Evolutionary conservation across 768 basidiomycete genomes (phyloP), one percentile per base, ranked within the genome.

Genomic region (Tulasnella sp.): DNA sequence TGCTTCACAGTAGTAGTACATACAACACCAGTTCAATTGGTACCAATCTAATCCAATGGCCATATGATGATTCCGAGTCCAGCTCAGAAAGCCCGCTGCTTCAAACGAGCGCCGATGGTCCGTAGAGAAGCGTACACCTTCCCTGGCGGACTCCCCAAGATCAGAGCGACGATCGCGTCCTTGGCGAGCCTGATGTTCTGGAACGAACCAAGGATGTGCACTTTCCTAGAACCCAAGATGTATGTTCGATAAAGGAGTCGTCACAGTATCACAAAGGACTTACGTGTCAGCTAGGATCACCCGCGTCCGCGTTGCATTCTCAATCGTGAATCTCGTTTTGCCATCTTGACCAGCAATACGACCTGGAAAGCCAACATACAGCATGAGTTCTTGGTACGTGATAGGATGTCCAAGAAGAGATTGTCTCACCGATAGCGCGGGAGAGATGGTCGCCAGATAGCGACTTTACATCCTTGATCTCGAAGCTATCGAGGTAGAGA

Each of bases 331-430:
- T 70, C 96, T 94, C 10, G 94, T 97, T 75, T 97, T 97, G 45
- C 96, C 96, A 64, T 96, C 93, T 70, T 99, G 93, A 3, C 96
- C 96, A 10, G 96, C 96, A 69, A 99, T 98, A 65, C 96, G 94
- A 65, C 92, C 88, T 90, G 65, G 9, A 54, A 55, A 26, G 43
- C n/a, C n/a, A n/a, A n/a, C n/a, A n/a, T n/a, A n/a, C n/a, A n/a
- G n/a, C n/a, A n/a, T 24, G 23, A 26, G 9, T n/a, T 29, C n/a
- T 11, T 34, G 19, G 15, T 23, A 38, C 11, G 11, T 13, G n/a
- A n/a, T n/a, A n/a, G 29, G 58, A 26, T 8, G 10, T 49, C n/a
- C 32, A 32, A 17, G 62, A 45, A 27, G 4, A 13, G 38, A 24
- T 47, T 2, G 3, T 66, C 75, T 43, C 63, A 83, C 92, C 96